Percentiles rank a stretch among this genome's conserved stretches.
Conservation (phyloP, 345 rosid species). For the Capsella bursapastoris region DNA sequence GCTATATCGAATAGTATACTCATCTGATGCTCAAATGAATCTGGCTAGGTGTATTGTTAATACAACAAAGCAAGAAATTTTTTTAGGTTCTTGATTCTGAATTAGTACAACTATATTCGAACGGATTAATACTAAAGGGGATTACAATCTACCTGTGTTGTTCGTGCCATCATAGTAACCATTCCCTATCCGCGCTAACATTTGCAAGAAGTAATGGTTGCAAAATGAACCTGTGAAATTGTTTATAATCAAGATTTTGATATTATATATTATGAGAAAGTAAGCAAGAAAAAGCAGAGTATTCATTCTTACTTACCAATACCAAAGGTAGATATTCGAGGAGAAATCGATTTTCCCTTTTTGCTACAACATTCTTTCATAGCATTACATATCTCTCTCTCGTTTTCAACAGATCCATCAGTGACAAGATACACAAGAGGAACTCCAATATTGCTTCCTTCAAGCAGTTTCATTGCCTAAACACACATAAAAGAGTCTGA, state of each 20-base stretch:
- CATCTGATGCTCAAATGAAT: slow-evolving; percentile 61
- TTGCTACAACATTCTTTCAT: slow-evolving; percentile 52
- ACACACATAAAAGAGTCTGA: slow-evolving; percentile 22
- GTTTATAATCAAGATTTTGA: slow-evolving; percentile 17
- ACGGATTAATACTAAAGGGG: neutral
- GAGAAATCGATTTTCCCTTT: slow-evolving; percentile 53
- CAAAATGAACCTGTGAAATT: slow-evolving; percentile 67
- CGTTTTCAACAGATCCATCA: slow-evolving; percentile 90
- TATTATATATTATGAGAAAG: neutral
- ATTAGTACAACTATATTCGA: neutral
- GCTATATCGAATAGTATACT: slow-evolving; percentile 59
- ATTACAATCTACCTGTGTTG: slow-evolving; percentile 55
- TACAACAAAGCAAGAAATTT: slow-evolving; percentile 5
- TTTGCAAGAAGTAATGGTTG: slow-evolving; percentile 87
- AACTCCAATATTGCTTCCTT: slow-evolving; percentile 56
- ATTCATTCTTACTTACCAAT: slow-evolving; percentile 55
- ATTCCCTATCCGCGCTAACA: slow-evolving; percentile 76
- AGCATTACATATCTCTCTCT: slow-evolving; percentile 72
- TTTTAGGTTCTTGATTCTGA: slow-evolving; percentile 20
- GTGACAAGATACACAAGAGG: slow-evolving; percentile 86
- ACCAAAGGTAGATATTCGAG: slow-evolving; percentile 87
- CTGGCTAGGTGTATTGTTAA: slow-evolving; percentile 54
- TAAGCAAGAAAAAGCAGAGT: neutral
- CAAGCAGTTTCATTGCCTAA: slow-evolving; percentile 81
- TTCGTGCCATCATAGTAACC: slow-evolving; percentile 74